Evolutionary conservation across 805 yeast genomes (phyloP), one percentile per base, ranked within the genome.

Genomic region (Metschnikowia picachoensis): DNA sequence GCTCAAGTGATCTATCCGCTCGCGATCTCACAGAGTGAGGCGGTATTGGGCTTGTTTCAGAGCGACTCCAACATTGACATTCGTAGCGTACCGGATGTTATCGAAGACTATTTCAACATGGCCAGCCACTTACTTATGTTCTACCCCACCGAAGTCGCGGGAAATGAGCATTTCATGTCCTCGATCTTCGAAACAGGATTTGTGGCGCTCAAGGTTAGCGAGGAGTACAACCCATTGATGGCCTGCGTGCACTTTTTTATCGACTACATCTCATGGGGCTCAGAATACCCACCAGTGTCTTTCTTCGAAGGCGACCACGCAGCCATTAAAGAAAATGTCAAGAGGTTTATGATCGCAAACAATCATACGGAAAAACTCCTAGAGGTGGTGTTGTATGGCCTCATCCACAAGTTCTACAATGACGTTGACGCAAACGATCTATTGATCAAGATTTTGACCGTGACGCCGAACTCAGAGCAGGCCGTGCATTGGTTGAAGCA

Each of bases 71-170:
- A 62, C 28, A 50, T 55, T 16, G 70, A 66, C 40, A 52, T 74
- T 37, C 65, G 67, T 41, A 65, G 67, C 34, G 66, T 70, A 36
- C 82, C 87, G 3, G 96, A 89, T 62, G 74, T 87, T 29, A 72
- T 90, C 39, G 96, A 92, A 66, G 96, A 91, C 68, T 91, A 83
- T 61, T 87, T 83, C 74, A 72, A 91, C 51, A 83, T 88, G 85
- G 74, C 84, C 67, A 73, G 77, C 51, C 96, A 89, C 60, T 70
- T 88, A 42, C 65, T 90, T 43, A 85, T 85, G 85, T 87, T 79
- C 60, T 86, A 77, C 61, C 88, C 90, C 0, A 65, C 73, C 44
- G 68, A 77, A 50, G 70, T 81, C 37, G 70, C 82, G 12, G 55
- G 61, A 13, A 64, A 71, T 43, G 66, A 69, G 39, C 78, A 73